A percentile compares a stretch with the other conserved stretches of the same genome.
phyloP scores from a whole-genome alignment of 805 yeast species.

The Wickerhamomyces mucosus region DNA sequence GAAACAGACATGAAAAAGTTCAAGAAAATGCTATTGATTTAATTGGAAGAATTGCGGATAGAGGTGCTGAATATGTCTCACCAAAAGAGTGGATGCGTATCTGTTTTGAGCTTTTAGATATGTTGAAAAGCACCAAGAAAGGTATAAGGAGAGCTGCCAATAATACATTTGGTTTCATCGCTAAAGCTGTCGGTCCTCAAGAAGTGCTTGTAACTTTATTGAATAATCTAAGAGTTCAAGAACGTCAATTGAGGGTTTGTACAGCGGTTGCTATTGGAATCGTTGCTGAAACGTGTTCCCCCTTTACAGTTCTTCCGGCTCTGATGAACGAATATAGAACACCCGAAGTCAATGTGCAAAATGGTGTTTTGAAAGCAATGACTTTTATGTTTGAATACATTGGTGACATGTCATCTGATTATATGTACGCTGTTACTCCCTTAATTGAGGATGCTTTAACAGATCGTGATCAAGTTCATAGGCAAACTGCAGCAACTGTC shows the following conservation, averaged over 20 bases:
- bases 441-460: constrained; percentile 82
- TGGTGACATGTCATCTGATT: constrained; percentile 71
- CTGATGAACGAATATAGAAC: constrained; percentile 90
- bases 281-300: constrained; percentile 87
- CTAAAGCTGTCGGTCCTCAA: constrained; percentile 91
- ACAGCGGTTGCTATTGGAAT: constrained; percentile 98
- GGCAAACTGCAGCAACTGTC: constrained; percentile 92
- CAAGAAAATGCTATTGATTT: constrained; percentile 74
- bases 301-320: constrained; percentile 90
- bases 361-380: constrained; percentile 87
- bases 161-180: constrained; percentile 82
- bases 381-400: constrained; percentile 89
- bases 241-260: constrained; percentile 91
- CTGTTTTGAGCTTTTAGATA: constrained; percentile 81
- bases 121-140: constrained; percentile 73
- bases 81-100: constrained; percentile 98
- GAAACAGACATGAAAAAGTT: constrained; percentile 84
- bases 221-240: constrained; percentile 83
- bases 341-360: constrained; percentile 89
- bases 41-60: constrained; percentile 74
- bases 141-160: constrained; percentile 79
- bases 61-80: constrained; percentile 72
- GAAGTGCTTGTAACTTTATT: constrained; percentile 81
- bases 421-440: constrained; percentile 71
- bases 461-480: constrained; percentile 83